Evolutionary conservation across 805 yeast genomes (phyloP).

Genomic region (Jamesozyma hellenica): DNA sequence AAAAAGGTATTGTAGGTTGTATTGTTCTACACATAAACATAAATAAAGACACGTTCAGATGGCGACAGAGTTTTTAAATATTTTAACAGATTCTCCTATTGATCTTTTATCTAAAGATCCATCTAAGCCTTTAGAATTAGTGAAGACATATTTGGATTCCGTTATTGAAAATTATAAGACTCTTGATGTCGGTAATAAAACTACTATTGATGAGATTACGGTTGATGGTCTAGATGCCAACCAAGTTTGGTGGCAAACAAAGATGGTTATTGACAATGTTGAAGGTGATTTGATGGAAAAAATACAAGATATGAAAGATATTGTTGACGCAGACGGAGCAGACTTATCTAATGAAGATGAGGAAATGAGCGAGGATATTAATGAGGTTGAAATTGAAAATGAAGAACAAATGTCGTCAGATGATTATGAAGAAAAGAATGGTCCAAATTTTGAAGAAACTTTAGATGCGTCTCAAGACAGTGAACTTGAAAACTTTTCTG

Average conservation of each 20-base stretch:
- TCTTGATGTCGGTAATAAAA: slow-evolving; percentile 19
- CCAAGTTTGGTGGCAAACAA: slow-evolving; percentile 91
- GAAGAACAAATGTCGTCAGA: background rate
- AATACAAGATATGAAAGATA: slow-evolving; percentile 40
- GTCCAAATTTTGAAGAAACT: slow-evolving; percentile 16
- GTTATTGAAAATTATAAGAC: slow-evolving; percentile 17
- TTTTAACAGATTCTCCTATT: slow-evolving; percentile 14
- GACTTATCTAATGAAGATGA: slow-evolving; percentile 24
- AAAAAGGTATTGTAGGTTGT: background rate
- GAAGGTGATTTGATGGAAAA: slow-evolving; percentile 52
- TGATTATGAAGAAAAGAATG: slow-evolving; percentile 11
- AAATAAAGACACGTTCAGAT: background rate
- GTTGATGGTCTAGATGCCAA: slow-evolving; percentile 81
- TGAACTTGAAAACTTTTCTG: slow-evolving; percentile 9
- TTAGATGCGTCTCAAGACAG: slow-evolving; percentile 17
- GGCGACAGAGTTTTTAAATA: slow-evolving; percentile 10
- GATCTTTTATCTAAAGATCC: slow-evolving; percentile 14
- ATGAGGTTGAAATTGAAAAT: slow-evolving; percentile 11
- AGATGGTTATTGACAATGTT: slow-evolving; percentile 71
- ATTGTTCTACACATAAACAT: background rate
- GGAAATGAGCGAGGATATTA: slow-evolving; percentile 1
- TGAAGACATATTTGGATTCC: slow-evolving; percentile 21
- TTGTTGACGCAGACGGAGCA: slow-evolving; percentile 5
- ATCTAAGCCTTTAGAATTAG: slow-evolving; percentile 17
- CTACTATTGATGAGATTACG: slow-evolving; percentile 72